Evolutionary conservation across 1,284 basidiomycete genomes (phyloP), one percentile per base, ranked within the genome.

Genomic region (Schizophyllum commune): DNA sequence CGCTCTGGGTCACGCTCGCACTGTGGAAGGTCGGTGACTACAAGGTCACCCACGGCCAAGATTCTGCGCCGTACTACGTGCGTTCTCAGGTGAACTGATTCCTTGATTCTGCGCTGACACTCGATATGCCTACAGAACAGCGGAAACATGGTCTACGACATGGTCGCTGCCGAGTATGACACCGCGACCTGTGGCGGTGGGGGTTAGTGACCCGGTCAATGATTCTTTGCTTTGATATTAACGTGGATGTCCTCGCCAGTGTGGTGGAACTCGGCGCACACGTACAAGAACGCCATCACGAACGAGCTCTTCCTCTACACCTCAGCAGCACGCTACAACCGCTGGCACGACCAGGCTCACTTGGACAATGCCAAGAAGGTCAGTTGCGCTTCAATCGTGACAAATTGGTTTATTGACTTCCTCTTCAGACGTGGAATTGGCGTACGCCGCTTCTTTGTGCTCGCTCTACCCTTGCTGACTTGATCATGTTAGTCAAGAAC

Each of bases 211-310:
- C 56, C 27, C 27, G 5, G 27, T 27, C 3, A 27, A 3, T 27
- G 27, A 27, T 27, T 5, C 27, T 5, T 27, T 27, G 27, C 27
- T 27, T 27, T 27, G 27, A 27, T 2, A 5, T 27, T 27, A 5
- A 27, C 27, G 2, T 27, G 27, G 52, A 20, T 59, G 33, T 59
- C 21, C 17, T 21, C 34, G 17, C 1, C 34, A 82, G 81, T 83
- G 15, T 83, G 82, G 82, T 84, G 83, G 83, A 78, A 77, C 13
- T 75, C 74, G 7, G 80, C 73, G 20, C 78, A 79, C 65, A 78
- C 74, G 0, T 83, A 84, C 73, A 84, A 84, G 71, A 83, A 83
- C 61, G 80, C 82, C 5, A 78, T 84, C 61, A 84, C 83, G 20
- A 84, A 84, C 64, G 75, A 83, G 61, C 72, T 83, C 8, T 84